Evolutionary conservation across 2,329 filamentous ascomycete species (phyloP).

Genomic region (Fusarium continuum): DNA sequence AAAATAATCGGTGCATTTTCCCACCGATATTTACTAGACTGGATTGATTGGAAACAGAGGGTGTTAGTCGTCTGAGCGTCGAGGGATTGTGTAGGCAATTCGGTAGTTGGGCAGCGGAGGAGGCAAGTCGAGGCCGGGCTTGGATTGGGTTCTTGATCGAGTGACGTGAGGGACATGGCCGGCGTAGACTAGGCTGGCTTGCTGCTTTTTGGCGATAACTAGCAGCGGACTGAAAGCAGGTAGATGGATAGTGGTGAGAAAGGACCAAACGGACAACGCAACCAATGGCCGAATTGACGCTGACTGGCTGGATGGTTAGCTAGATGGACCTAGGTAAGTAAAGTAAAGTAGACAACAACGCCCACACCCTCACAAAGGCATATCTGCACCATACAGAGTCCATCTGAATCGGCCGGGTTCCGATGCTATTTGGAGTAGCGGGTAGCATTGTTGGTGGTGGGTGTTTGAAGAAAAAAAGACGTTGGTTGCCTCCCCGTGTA

Average conservation of each 20-base stretch:
- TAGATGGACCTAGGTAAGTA: conserved; percentile 39
- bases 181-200: conserved; percentile 30
- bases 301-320: conserved; percentile 36
- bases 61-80: conserved; percentile 27
- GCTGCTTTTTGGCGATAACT: conserved; percentile 39
- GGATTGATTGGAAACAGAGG: conserved; percentile 17
- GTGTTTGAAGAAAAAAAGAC: conserved; percentile 13
- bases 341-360: conserved; percentile 38
- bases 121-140: conserved; percentile 28
- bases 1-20: conserved; percentile 23
- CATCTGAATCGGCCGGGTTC: conserved; percentile 40
- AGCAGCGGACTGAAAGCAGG: conserved; percentile 23
- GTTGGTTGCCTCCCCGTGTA: conserved; percentile 32
- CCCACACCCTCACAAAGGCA: conserved; percentile 38
- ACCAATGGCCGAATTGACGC: conserved; percentile 34
- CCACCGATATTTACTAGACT: conserved; percentile 30
- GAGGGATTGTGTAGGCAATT: conserved; percentile 1
- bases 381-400: conserved; percentile 26
- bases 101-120: conserved; percentile 30
- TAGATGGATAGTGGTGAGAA: conserved; percentile 35
- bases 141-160: conserved; percentile 30
- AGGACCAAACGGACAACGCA: conserved; percentile 33
- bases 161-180: conserved; percentile 43
- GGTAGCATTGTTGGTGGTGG: conserved; percentile 32
- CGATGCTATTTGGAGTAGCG: conserved; percentile 37